Conservation (phyloP, 495 filamentous ascomycete species). For the Apodospora peruviana region DNA sequence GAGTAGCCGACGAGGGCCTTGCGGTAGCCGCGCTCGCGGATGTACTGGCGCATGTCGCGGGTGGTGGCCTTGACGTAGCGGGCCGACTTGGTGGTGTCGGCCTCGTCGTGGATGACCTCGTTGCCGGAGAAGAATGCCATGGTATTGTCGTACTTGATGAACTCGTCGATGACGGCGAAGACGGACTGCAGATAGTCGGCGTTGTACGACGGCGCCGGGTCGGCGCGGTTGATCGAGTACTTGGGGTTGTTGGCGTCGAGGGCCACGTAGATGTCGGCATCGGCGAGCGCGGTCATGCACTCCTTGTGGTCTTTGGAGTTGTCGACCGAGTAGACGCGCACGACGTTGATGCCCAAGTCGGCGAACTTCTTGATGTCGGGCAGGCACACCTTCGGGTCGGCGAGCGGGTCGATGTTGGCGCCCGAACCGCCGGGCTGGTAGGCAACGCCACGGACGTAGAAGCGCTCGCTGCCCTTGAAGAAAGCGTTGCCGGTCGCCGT, state of each 20-base stretch:
- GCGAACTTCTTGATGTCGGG: slow-evolving; percentile 83
- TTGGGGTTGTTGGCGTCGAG: slow-evolving; percentile 61
- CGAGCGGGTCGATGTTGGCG: slow-evolving; percentile 70
- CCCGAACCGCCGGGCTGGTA: slow-evolving; percentile 87
- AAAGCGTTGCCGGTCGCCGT: slow-evolving; percentile 58
- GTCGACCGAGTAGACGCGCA: slow-evolving; percentile 93
- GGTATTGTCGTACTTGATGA: slow-evolving; percentile 84
- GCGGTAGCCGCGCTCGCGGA: slow-evolving; percentile 66
- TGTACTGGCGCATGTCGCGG: slow-evolving; percentile 87
- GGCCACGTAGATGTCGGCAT: slow-evolving; percentile 89
- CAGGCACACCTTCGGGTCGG: slow-evolving; percentile 63
- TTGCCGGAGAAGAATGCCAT: slow-evolving; percentile 97
- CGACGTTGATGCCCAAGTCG: slow-evolving; percentile 81
- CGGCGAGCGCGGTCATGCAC: slow-evolving; percentile 78
- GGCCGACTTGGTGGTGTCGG: slow-evolving; percentile 66
- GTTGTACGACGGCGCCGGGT: slow-evolving; percentile 80
- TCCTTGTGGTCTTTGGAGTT: slow-evolving; percentile 77
- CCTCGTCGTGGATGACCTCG: slow-evolving; percentile 86
- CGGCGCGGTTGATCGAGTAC: slow-evolving; percentile 27
- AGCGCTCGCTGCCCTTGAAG: slow-evolving; percentile 75
- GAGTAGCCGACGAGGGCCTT: slow-evolving; percentile 90
- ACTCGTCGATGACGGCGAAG: slow-evolving; percentile 90
- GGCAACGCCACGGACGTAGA: slow-evolving; percentile 94
- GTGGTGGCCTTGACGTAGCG: slow-evolving; percentile 93
- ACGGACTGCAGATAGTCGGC: slow-evolving; percentile 85